These are phyloP conservation scores for Coffea eugenioides DNA, from an alignment of 257 asterid species.

Conservation along the genomic window DNA sequence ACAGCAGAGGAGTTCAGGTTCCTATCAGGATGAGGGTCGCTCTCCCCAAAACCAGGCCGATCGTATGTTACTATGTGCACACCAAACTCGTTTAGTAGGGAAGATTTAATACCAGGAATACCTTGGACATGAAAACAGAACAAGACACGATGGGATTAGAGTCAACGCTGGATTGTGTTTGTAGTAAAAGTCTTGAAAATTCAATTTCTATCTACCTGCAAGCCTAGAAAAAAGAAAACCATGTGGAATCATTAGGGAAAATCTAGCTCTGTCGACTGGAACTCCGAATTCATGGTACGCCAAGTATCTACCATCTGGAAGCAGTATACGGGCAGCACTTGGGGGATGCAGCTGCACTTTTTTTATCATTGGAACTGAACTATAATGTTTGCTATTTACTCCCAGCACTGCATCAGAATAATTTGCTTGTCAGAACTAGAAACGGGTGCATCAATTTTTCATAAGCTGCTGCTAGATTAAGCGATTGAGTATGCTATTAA, in stretches of 20 bases:
- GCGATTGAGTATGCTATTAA: neutral
- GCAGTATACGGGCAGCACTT: conserved; percentile 54
- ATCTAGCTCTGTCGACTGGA: conserved; percentile 63
- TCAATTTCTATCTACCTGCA: conserved; percentile 40
- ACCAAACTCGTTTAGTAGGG: conserved; percentile 78
- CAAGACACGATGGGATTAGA: neutral
- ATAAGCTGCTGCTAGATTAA: neutral
- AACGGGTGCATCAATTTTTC: neutral
- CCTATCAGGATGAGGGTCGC: conserved; percentile 71
- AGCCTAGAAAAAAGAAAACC: conserved; percentile 79
- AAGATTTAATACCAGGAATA: conserved; percentile 50
- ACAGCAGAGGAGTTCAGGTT: conserved; percentile 72
- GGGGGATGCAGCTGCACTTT: conserved; percentile 64
- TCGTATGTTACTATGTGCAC: conserved; percentile 73
- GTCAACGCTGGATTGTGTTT: too few relatives aligned
- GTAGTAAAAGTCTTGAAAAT: neutral
- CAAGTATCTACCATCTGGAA: conserved; percentile 76
- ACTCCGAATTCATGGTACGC: conserved; percentile 79
- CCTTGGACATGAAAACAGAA: conserved; percentile 39
- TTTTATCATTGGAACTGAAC: conserved; percentile 40
- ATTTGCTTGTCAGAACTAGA: neutral
- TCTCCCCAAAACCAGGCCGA: conserved; percentile 96
- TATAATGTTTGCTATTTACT: conserved; percentile 36
- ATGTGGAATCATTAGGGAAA: conserved; percentile 56
- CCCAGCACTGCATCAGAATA: conserved; percentile 45